Conservation (phyloP, 2,329 filamentous ascomycete genomes). For the Fusarium gaditjirri region DNA sequence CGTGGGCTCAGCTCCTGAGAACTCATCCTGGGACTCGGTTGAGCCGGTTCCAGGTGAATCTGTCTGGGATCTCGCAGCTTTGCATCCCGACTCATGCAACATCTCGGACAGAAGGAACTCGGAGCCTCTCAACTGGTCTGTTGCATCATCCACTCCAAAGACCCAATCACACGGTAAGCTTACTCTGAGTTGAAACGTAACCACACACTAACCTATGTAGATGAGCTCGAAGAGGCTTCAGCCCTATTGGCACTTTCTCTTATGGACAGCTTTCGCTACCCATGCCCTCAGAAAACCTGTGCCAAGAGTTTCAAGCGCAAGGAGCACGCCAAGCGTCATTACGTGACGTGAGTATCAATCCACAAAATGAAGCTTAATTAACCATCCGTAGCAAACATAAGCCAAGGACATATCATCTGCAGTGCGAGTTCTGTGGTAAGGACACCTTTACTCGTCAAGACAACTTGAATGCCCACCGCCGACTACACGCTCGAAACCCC, state of each 20-base stretch:
- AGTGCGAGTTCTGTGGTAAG: background rate
- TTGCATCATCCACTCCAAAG: too few relatives aligned
- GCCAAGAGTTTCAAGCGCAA: background rate
- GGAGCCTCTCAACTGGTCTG: too few relatives aligned
- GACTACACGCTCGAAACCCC: background rate
- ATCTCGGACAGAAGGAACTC: too few relatives aligned
- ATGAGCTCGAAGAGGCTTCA: too few relatives aligned
- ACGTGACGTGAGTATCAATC: background rate
- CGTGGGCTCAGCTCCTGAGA: too few relatives aligned
- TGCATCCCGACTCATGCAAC: too few relatives aligned
- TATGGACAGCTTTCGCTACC: background rate
- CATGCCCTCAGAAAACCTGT: background rate
- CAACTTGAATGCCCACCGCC: background rate
- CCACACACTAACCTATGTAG: too few relatives aligned
- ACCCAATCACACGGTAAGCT: too few relatives aligned
- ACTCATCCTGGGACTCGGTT: too few relatives aligned
- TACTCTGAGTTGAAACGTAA: too few relatives aligned
- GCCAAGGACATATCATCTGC: background rate
- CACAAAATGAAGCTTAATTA: fast-evolving
- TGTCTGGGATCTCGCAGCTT: too few relatives aligned
- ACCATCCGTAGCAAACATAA: background rate
- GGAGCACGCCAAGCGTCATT: background rate
- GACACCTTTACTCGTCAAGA: background rate
- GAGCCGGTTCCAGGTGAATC: too few relatives aligned
- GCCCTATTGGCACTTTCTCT: background rate